These are phyloP conservation scores for Sodiomyces alkalinus DNA, from an alignment of 2,329 filamentous ascomycete species.

Conservation along the genomic window DNA sequence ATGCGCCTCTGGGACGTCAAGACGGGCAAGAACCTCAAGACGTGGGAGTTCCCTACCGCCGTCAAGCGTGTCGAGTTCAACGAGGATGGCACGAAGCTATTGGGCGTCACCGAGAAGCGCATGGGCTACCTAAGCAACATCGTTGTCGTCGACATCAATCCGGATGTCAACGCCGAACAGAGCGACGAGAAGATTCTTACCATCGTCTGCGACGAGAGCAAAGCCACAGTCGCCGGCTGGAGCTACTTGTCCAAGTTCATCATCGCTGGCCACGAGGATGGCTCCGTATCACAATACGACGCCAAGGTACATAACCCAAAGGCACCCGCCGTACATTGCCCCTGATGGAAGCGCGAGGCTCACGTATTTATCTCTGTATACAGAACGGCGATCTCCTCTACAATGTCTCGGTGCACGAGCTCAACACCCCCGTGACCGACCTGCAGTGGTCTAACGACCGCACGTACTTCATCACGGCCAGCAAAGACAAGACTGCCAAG, in stretches of 20 bases:
- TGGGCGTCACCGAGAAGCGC: constrained; percentile 96
- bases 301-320: constrained; percentile 56
- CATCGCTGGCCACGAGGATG: constrained; percentile 94
- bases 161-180: constrained; percentile 72
- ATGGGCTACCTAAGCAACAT: constrained; percentile 94
- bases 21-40: constrained; percentile 85
- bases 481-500: constrained; percentile 96
- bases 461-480: constrained; percentile 96
- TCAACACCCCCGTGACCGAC: constrained; percentile 71
- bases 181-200: constrained; percentile 66
- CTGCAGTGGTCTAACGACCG: constrained; percentile 89
- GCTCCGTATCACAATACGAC: constrained; percentile 81
- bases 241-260: constrained; percentile 92
- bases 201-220: constrained; percentile 90
- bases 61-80: constrained; percentile 98
- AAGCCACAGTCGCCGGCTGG: constrained; percentile 95
- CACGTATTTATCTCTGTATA: too few relatives aligned
- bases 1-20: constrained; percentile 95
- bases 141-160: constrained; percentile 77
- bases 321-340: too few relatives aligned
- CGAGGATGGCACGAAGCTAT: constrained; percentile 76
- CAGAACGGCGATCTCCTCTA: constrained; percentile 67
- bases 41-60: constrained; percentile 92
- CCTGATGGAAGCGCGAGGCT: too few relatives aligned
- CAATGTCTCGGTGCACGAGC: constrained; percentile 75